phyloP scores from a whole-genome alignment of 768 basidiomycete species.

The Pulveroboletus frians region DNA sequence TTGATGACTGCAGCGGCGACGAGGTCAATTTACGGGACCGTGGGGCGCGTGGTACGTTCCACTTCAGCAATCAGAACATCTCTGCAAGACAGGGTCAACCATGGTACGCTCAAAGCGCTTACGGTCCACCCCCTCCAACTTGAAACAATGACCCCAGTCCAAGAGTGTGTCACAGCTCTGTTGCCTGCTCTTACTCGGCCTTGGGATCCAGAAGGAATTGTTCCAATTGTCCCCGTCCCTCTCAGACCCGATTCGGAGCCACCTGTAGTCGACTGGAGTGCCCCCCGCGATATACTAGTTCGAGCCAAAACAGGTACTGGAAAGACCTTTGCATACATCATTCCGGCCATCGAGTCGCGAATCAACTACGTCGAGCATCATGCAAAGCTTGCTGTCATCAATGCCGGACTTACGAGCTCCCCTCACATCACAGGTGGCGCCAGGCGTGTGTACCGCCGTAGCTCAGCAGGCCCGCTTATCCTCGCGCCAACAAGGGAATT shows the following conservation, averaged over 20 bases:
- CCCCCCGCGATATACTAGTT: conserved; percentile 68
- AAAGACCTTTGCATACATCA: conserved; percentile 83
- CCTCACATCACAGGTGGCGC: conserved; percentile 28
- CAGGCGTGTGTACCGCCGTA: conserved; percentile 35
- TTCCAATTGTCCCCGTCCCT: background rate
- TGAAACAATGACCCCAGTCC: conserved; percentile 73
- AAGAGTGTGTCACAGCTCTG: conserved; percentile 69
- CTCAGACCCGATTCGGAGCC: background rate
- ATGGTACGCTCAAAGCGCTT: conserved; percentile 52
- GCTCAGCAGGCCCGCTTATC: conserved; percentile 66
- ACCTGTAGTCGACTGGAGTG: conserved; percentile 2
- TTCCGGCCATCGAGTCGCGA: conserved; percentile 81
- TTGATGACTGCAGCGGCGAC: background rate
- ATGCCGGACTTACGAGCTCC: conserved; percentile 38
- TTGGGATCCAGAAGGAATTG: conserved; percentile 34
- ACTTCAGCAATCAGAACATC: conserved; percentile 6
- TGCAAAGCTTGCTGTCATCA: conserved; percentile 36
- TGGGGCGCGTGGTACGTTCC: background rate
- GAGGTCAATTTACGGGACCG: background rate
- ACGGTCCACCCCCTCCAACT: conserved; percentile 61
- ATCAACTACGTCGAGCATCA: conserved; percentile 49
- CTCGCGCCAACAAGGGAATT: conserved; percentile 89
- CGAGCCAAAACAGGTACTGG: conserved; percentile 88
- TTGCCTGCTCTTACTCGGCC: conserved; percentile 66
- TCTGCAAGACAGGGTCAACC: conserved; percentile 37